Conservation (phyloP, 2,329 filamentous ascomycete genomes). For the Fusarium neocosmosporiellum region DNA sequence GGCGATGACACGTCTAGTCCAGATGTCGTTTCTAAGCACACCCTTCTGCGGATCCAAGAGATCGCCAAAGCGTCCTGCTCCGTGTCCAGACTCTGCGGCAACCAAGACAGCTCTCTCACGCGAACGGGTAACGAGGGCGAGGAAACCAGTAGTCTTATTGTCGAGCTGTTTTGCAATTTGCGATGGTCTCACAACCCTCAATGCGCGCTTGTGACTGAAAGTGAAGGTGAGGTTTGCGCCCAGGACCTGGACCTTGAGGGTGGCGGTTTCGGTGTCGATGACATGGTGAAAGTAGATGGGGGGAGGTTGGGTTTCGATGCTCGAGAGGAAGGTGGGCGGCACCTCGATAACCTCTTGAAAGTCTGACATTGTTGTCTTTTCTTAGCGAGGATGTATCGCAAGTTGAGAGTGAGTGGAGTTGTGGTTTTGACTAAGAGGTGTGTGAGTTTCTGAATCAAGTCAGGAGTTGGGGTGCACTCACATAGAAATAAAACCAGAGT, state of each 20-base stretch:
- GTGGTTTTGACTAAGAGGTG: conserved; percentile 3
- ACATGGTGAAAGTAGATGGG: conserved; percentile 49
- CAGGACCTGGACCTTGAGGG: conserved; percentile 46
- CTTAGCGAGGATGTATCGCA: not conserved
- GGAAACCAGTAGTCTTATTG: conserved; percentile 49
- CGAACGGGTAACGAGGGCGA: conserved; percentile 35
- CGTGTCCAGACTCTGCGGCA: conserved; percentile 51
- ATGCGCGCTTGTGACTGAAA: conserved; percentile 45
- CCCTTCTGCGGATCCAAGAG: conserved; percentile 38
- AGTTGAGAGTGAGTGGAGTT: not conserved
- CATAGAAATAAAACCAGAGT: not conserved
- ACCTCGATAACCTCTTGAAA: conserved; percentile 6
- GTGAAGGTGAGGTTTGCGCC: conserved; percentile 47
- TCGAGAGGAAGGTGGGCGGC: conserved; percentile 36
- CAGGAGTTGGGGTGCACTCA: not conserved
- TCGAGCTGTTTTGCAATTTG: conserved; percentile 28
- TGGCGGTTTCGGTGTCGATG: conserved; percentile 38
- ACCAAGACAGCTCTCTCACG: conserved; percentile 43
- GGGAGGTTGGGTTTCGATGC: conserved; percentile 23
- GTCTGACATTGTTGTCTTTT: conserved; percentile 11
- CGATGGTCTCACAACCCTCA: not conserved
- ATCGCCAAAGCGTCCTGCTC: conserved; percentile 43
- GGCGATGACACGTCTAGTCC: conserved; percentile 45
- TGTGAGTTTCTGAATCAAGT: conserved; percentile 6
- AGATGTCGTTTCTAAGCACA: conserved; percentile 46